Percentiles rank a stretch among this genome's conserved stretches.
Evolutionary conservation across 768 basidiomycete species (phyloP).

Genomic region (Leucosporidium yakuticum): DNA sequence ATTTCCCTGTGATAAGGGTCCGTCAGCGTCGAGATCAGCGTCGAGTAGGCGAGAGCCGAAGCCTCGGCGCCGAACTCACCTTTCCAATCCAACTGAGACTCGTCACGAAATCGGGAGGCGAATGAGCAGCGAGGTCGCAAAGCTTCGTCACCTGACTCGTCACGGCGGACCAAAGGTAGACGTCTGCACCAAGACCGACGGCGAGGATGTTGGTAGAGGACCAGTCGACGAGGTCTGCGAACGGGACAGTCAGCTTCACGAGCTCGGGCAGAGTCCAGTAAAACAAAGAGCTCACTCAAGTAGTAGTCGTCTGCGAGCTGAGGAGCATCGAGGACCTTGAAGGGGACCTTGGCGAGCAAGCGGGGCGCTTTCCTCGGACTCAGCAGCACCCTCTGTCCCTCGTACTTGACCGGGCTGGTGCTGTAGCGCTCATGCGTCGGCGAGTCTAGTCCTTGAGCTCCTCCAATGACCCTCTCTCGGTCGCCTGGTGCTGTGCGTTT

Average conservation of each 20-base stretch:
- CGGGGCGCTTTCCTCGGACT: constrained; percentile 75
- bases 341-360: constrained; percentile 86
- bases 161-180: constrained; percentile 95
- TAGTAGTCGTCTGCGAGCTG: constrained; percentile 58
- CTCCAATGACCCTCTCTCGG: constrained; percentile 54
- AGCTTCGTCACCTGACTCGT: constrained; percentile 87
- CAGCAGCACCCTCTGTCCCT: constrained; percentile 72
- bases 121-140: constrained; percentile 60
- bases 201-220: constrained; percentile 89
- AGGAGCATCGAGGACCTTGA: constrained; percentile 92
- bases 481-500: constrained; percentile 24
- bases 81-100: constrained; percentile 91
- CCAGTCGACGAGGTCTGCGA: constrained; percentile 79
- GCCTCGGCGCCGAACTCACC: constrained; percentile 41
- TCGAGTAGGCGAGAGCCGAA: constrained; percentile 6
- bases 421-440: constrained; percentile 84
- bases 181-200: constrained; percentile 82
- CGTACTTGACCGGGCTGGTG: constrained; percentile 77
- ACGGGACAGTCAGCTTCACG: too few relatives aligned
- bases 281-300: constrained; percentile 32
- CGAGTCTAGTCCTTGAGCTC: constrained; percentile 67
- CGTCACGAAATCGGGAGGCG: constrained; percentile 61
- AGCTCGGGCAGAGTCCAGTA: not conserved
- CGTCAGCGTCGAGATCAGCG: not conserved
- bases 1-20: constrained; percentile 52